Base-by-base conservation (phyloP, 257 asterid species). In the Solanum megistacrolobum region DNA sequence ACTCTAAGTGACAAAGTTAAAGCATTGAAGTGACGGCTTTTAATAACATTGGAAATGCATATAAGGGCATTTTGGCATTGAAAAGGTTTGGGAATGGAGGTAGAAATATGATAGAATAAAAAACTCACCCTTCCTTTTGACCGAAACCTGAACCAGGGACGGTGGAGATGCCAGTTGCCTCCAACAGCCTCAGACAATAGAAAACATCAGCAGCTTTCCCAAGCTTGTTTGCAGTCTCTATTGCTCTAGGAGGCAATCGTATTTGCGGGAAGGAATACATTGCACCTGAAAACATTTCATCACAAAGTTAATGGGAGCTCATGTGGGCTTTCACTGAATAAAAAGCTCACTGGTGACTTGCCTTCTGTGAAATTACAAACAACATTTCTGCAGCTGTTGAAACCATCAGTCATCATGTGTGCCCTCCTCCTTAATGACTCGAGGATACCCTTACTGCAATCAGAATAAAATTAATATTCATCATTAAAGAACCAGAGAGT, bases 81-180 rank as follows among this genome's bases (percentile, higher is more conserved):
- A 60, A 29, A 25, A 84, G 52, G 21, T 41, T 52, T 83, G 10
- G 12, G 76, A 78, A 79, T 21, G 52, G 69, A 25, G 25, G 20
- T 35, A n/a, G 66, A 3, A 8, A 43, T 41, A 46, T 81, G 86
- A 81, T 2, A 81, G 69, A 31, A 18, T 27, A 14, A 55, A 12
- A 46, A 25, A 86, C 92, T 81, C 92, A 98, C 99, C 99, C 99
- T 88, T 98, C 99, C 93, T 98, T 96, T 88, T 98, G 99, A 41
- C 99, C 99, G 21, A 98, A 96, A 16, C 99, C 99, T 55, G 99
- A 98, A 68, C 99, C 99, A 2, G 99, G 99, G 92, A 98, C 99
- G 4, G 99, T 98, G 71, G 99, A 98, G 88, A 98, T 98, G 86
- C 99, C 99, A 1, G 99, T 98, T 81, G 98, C 98, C 91, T 98